These are phyloP conservation scores for Apiospora saccharicola DNA, from an alignment of 2,329 filamentous ascomycete genomes.

Conservation along the genomic window DNA sequence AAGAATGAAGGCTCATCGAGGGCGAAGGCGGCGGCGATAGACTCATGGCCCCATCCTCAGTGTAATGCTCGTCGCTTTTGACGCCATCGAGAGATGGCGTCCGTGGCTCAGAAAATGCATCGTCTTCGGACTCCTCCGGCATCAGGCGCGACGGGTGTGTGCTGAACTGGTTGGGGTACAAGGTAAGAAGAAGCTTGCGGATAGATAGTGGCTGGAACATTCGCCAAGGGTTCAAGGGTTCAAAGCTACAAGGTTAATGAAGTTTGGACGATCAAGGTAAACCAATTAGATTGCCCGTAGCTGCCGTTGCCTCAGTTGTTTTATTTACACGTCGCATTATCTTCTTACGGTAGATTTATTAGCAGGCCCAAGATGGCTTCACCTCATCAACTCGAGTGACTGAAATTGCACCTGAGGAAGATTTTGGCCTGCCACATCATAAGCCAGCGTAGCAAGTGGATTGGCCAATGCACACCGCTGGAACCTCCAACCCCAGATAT, in stretches of 20 bases:
- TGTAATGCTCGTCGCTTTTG: background rate
- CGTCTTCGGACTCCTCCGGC: slow-evolving; percentile 18
- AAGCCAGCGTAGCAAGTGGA: background rate
- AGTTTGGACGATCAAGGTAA: background rate
- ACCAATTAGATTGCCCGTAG: background rate
- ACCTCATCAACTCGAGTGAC: background rate
- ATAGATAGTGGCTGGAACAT: background rate
- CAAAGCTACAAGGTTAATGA: background rate
- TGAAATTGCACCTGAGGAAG: background rate
- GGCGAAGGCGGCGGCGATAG: slow-evolving; percentile 20
- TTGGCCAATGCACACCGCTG: slow-evolving; percentile 18
- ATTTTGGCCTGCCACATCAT: background rate
- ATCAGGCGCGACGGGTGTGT: slow-evolving; percentile 12
- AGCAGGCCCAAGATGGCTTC: background rate
- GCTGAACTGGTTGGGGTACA: background rate
- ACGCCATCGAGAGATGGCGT: slow-evolving; percentile 6
- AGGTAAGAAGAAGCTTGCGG: background rate
- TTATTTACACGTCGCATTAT: slow-evolving; percentile 7
- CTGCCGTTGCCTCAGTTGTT: background rate
- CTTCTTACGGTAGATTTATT: background rate
- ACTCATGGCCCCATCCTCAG: slow-evolving; percentile 6
- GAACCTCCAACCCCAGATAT: background rate
- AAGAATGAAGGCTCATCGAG: slow-evolving; percentile 16
- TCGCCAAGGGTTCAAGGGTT: background rate
- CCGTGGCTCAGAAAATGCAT: background rate